phyloP scores from a whole-genome alignment of 2,329 filamentous ascomycete genomes.

The Aspergillus floridensis region DNA sequence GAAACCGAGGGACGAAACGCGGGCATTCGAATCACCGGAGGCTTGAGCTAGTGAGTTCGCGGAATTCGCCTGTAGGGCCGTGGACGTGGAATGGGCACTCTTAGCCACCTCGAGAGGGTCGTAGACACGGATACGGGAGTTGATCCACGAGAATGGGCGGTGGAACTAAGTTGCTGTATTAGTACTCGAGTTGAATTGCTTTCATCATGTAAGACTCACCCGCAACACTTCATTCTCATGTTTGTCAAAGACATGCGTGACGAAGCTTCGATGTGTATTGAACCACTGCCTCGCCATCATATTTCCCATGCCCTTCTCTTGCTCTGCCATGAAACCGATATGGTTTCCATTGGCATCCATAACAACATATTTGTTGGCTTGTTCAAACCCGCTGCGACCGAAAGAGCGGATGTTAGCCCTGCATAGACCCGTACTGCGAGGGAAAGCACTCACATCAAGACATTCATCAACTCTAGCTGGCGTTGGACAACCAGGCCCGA shows the following conservation, averaged over 20 bases:
- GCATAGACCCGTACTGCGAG: not conserved
- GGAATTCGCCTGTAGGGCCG: conserved; percentile 46
- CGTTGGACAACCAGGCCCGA: conserved; percentile 62
- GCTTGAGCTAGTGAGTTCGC: conserved; percentile 41
- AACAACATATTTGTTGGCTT: conserved; percentile 65
- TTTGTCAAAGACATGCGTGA: conserved; percentile 63
- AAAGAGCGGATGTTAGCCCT: conserved; percentile 1
- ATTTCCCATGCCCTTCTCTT: conserved; percentile 58
- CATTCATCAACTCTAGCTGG: conserved; percentile 65
- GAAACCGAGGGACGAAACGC: conserved; percentile 54
- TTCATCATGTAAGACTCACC: conserved; percentile 28
- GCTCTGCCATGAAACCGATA: conserved; percentile 63
- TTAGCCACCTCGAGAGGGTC: conserved; percentile 47
- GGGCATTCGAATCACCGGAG: conserved; percentile 46
- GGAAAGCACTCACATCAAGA: conserved; percentile 49
- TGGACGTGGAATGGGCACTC: conserved; percentile 38
- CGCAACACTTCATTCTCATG: conserved; percentile 59
- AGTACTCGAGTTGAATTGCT: not conserved
- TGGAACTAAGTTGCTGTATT: conserved; percentile 48
- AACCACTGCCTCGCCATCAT: conserved; percentile 60
- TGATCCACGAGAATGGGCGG: conserved; percentile 63
- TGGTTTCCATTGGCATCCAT: conserved; percentile 63
- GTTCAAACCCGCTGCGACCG: conserved; percentile 56
- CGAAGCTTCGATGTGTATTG: conserved; percentile 62
- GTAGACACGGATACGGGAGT: conserved; percentile 57